These are phyloP conservation scores for Fagopyrum tataricum DNA, from an alignment of 148 eudicot species.

Conservation along the genomic window DNA sequence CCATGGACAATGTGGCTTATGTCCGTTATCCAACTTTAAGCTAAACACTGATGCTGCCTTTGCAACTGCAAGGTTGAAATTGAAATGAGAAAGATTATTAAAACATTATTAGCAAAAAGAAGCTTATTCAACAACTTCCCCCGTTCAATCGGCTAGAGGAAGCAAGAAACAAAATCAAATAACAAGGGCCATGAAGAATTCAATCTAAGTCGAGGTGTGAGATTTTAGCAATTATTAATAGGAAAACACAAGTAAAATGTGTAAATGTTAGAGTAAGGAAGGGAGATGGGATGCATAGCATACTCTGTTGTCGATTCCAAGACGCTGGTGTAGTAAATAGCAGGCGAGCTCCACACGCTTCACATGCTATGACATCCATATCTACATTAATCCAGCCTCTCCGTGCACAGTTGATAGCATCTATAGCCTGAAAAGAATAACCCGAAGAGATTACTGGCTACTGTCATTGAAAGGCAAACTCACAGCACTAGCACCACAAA, in stretches of 20 bases:
- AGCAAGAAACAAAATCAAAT: not conserved
- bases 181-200: not conserved
- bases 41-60: slow-evolving; percentile 88
- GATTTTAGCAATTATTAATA: not conserved
- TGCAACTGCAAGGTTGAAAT: slow-evolving; percentile 48
- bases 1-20: slow-evolving; percentile 91
- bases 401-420: slow-evolving; percentile 82
- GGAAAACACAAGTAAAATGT: not conserved
- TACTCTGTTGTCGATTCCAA: slow-evolving; percentile 78
- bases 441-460: not conserved
- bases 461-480: too few relatives aligned
- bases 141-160: not conserved
- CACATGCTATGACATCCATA: slow-evolving; percentile 78
- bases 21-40: slow-evolving; percentile 84
- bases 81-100: not conserved
- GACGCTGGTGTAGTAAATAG: slow-evolving; percentile 77
- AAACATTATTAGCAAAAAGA: not conserved
- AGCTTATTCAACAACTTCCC: not conserved
- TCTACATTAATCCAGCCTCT: slow-evolving; percentile 95
- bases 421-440: slow-evolving; percentile 48
- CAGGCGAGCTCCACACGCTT: slow-evolving; percentile 72
- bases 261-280: not conserved
- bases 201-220: not conserved
- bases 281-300: slow-evolving; percentile 19
- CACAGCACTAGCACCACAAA: too few relatives aligned